phyloP scores from a whole-genome alignment of 148 eudicot species.

The Rhododendron henanense region DNA sequence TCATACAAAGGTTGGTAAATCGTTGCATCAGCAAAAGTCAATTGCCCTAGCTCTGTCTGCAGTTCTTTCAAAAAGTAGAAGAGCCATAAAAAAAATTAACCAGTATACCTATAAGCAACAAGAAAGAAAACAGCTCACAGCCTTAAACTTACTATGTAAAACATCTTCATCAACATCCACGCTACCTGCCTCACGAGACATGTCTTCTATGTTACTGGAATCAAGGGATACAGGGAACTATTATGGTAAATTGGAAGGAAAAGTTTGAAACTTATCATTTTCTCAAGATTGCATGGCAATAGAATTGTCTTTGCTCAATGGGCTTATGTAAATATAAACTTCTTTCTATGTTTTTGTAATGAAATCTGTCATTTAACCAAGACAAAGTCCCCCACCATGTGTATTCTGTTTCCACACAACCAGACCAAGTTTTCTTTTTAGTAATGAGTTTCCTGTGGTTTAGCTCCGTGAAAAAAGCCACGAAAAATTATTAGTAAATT shows the following conservation, averaged over 20 bases:
- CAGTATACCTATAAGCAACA: background rate
- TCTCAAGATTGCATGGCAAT: background rate
- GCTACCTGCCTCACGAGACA: conserved; percentile 91
- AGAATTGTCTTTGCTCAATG: background rate
- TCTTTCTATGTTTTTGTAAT: background rate
- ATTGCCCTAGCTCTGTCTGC: conserved; percentile 72
- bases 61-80: conserved; percentile 51
- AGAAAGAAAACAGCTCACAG: background rate
- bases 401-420: background rate
- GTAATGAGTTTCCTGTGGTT: background rate
- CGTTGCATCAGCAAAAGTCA: conserved; percentile 35
- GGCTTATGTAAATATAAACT: background rate
- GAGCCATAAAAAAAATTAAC: conserved; percentile 22
- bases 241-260: background rate
- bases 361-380: background rate
- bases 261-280: background rate
- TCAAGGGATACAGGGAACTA: conserved; percentile 12
- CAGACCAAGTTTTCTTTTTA: background rate
- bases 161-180: conserved; percentile 71
- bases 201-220: conserved; percentile 95
- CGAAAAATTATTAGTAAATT: background rate
- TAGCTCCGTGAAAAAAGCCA: background rate
- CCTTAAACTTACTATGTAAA: conserved; percentile 59
- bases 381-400: background rate
- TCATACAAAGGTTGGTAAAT: conserved; percentile 77